Evolutionary conservation across 805 yeast genomes (phyloP).

Genomic region (Metschnikowia henanensis): DNA sequence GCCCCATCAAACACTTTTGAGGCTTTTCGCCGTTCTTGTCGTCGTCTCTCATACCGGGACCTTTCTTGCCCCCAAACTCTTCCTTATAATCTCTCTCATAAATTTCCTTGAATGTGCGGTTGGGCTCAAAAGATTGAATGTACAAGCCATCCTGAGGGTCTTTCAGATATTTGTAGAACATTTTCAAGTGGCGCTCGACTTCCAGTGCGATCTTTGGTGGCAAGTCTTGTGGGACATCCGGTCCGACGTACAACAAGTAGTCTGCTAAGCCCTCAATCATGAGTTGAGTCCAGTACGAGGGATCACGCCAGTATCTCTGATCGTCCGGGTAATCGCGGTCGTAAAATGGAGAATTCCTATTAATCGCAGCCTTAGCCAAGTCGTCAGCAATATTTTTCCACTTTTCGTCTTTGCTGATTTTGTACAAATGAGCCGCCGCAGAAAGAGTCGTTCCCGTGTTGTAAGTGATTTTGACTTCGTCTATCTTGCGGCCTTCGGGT

Average conservation of each 20-base stretch:
- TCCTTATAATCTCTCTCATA: conserved; percentile 48
- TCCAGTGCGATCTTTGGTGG: conserved; percentile 41
- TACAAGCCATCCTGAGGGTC: conserved; percentile 62
- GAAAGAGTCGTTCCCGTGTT: conserved; percentile 67
- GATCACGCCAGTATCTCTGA: conserved; percentile 63
- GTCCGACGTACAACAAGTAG: conserved; percentile 51
- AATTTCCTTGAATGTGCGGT: conserved; percentile 49
- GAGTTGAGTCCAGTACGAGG: conserved; percentile 62
- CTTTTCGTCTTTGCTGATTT: conserved; percentile 80
- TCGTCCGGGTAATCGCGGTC: conserved; percentile 60
- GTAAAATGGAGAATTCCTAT: conserved; percentile 55
- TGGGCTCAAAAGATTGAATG: conserved; percentile 59
- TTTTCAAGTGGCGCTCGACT: conserved; percentile 52
- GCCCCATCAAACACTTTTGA: conserved; percentile 57
- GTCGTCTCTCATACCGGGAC: conserved; percentile 48
- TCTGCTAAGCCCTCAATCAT: conserved; percentile 69
- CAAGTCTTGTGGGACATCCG: conserved; percentile 37
- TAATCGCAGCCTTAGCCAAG: conserved; percentile 59
- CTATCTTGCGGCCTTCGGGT: conserved; percentile 41
- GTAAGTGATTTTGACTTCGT: conserved; percentile 62
- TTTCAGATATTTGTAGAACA: conserved; percentile 55
- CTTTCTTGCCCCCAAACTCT: conserved; percentile 56
- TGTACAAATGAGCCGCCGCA: conserved; percentile 80
- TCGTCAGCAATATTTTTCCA: conserved; percentile 67
- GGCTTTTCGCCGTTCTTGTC: conserved; percentile 47